Conservation (phyloP, 164 flowering plant species). For the Santalum album region DNA sequence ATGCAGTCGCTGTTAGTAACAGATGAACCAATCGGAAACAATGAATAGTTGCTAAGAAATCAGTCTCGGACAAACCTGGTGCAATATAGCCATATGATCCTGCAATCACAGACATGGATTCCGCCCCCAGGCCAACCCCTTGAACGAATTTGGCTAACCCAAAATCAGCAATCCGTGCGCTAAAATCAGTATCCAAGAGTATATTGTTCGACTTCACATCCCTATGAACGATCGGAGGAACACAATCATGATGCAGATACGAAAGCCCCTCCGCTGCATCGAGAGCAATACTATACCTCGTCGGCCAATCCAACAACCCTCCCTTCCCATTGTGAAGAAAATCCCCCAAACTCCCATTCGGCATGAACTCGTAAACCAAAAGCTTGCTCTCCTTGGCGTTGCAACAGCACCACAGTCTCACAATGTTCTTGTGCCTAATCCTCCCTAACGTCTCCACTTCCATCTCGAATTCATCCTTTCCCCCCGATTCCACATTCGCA, state of each 20-base stretch:
- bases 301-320: constrained; percentile 51
- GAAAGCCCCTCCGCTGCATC: constrained; percentile 72
- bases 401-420: constrained; percentile 60
- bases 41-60: background rate
- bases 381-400: constrained; percentile 43
- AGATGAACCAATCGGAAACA: background rate
- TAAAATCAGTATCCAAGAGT: constrained; percentile 51
- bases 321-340: constrained; percentile 48
- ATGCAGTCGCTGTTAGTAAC: no score
- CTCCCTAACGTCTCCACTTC: constrained; percentile 68
- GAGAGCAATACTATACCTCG: constrained; percentile 48
- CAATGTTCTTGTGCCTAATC: constrained; percentile 70
- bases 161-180: constrained; percentile 65
- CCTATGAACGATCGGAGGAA: constrained; percentile 63
- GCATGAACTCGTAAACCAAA: constrained; percentile 70
- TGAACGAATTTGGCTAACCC: constrained; percentile 57
- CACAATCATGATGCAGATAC: constrained; percentile 72
- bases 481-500: constrained; percentile 6
- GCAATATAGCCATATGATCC: constrained; percentile 87
- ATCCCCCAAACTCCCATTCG: constrained; percentile 76
- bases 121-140: constrained; percentile 23
- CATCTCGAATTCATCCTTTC: constrained; percentile 40
- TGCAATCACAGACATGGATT: constrained; percentile 63
- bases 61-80: constrained; percentile 41
- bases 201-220: constrained; percentile 71